Evolutionary conservation across 768 basidiomycete species (phyloP), one percentile per base, ranked within the genome.

Genomic region (Xerocomellus dryophilus): DNA sequence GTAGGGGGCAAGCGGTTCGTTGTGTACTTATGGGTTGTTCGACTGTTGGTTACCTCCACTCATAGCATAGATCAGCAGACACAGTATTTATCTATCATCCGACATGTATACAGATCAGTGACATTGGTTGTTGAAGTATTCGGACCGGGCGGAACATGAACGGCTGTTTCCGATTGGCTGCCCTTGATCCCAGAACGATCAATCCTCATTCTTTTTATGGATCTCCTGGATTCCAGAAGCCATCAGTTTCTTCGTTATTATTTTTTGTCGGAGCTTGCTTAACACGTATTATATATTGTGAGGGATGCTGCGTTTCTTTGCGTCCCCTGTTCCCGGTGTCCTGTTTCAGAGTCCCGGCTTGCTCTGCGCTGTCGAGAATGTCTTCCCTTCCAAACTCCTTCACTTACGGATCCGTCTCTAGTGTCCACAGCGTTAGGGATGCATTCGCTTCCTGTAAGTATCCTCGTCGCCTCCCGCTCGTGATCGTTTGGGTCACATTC

Each of bases 381-480:
- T 71, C 79, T 34, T 81, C 81, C 39, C 71, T 81, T 42, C 75
- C 79, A 17, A 53, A 51, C 44, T 67, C 69, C n/a, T 78, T 79
- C 57, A 60, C 66, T 48, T 71, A 78, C 25, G 79, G 76, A 36
- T 81, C 81, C 32, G 72, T 72, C 21, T 74, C 81, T 15, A 81
- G 80, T 57, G 70, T 71, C 11, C 70, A 74, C 27, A 81, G 77
- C 58, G 76, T 81, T 18, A 65, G 76, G 50, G 80, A 84, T 68
- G 85, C 76, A 3, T 79, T 87, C 17, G 76, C 78, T 18, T 85
- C 85, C 15, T 86, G 85, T 83, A 59, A 65, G 79, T 69, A 18
- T 18, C 35, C 11, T 35, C 7, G 31, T 21, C n/a, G 14, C 35
- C 4, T 23, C 43, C 38, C 25, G 17, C 2, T 54, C 43, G 9